A percentile compares a stretch with the other conserved stretches of the same genome.
These are phyloP conservation scores for Lasiosphaeria miniovina DNA, from an alignment of 495 filamentous ascomycete genomes.

Conservation along the genomic window DNA sequence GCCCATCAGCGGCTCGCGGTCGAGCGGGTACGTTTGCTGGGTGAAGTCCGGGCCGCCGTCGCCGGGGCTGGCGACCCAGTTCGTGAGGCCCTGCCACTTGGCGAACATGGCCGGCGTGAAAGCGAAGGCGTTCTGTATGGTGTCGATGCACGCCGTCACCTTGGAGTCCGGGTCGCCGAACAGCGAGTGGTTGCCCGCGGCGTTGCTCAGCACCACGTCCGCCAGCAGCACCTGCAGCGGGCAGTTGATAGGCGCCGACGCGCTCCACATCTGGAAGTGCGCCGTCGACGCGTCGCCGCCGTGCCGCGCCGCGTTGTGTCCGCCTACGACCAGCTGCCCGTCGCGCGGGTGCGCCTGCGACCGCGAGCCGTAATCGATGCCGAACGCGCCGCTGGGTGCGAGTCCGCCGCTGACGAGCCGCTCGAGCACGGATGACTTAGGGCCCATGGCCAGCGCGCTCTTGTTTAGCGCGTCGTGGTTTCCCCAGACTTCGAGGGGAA, in stretches of 20 bases:
- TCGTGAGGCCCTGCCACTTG: not conserved
- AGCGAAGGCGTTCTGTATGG: not conserved
- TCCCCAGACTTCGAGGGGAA: not conserved
- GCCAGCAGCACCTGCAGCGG: not conserved
- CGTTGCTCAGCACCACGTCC: not conserved
- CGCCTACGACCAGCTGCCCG: not conserved
- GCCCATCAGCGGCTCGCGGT: not conserved
- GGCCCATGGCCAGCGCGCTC: not conserved
- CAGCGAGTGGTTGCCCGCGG: not conserved
- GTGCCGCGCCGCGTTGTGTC: not conserved
- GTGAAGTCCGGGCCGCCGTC: not conserved
- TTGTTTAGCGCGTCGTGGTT: not conserved
- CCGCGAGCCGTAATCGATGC: not conserved
- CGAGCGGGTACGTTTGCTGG: not conserved
- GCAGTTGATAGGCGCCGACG: not conserved
- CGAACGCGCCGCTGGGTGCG: not conserved
- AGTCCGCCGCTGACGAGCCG: slow-evolving; percentile 2
- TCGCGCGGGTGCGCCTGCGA: not conserved
- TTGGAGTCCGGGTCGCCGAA: not conserved
- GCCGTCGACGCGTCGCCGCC: not conserved
- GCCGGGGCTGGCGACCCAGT: not conserved
- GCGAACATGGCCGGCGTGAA: not conserved
- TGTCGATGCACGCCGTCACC: not conserved
- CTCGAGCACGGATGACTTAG: not conserved
- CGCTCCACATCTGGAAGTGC: not conserved